These are phyloP conservation scores for Boehmeria nivea DNA, from an alignment of 306 rosid genomes.

Conservation along the genomic window DNA sequence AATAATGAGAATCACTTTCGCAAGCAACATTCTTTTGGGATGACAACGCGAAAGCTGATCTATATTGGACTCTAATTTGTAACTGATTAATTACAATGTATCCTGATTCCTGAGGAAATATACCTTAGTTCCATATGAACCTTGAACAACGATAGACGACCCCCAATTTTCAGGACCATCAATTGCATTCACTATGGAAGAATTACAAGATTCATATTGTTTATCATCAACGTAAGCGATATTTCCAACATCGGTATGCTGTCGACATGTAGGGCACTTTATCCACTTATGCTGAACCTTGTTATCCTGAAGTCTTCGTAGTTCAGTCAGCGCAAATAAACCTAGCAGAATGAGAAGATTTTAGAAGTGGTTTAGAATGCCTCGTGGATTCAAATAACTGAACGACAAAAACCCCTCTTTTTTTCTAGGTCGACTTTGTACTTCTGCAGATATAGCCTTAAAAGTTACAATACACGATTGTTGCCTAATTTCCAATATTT, in stretches of 20 bases:
- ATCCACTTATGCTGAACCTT: conserved; percentile 66
- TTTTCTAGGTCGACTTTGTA: neutral
- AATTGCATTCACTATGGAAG: conserved; percentile 32
- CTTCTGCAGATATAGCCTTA: neutral
- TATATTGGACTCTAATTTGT: too few species aligned
- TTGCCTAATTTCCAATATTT: neutral
- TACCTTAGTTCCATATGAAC: conserved; percentile 97
- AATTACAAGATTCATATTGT: conserved; percentile 39
- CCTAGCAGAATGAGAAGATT: conserved; percentile 40
- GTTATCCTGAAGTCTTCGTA: conserved; percentile 35
- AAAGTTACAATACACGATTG: neutral
- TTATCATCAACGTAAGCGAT: conserved; percentile 85
- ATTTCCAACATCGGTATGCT: conserved; percentile 73
- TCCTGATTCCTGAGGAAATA: conserved; percentile 4
- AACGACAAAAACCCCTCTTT: neutral
- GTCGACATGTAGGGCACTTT: conserved; percentile 95
- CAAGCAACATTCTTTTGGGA: neutral
- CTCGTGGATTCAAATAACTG: neutral
- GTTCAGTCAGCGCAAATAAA: conserved; percentile 82
- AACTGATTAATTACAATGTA: too few species aligned
- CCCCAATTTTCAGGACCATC: conserved; percentile 49
- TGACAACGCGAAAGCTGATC: too few species aligned
- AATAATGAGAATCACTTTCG: too few species aligned
- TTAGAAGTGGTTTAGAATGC: neutral
- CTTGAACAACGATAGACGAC: conserved; percentile 59